These are phyloP conservation scores for Fraxinus dipetala DNA, from an alignment of 305 asterid genomes.

Conservation along the genomic window DNA sequence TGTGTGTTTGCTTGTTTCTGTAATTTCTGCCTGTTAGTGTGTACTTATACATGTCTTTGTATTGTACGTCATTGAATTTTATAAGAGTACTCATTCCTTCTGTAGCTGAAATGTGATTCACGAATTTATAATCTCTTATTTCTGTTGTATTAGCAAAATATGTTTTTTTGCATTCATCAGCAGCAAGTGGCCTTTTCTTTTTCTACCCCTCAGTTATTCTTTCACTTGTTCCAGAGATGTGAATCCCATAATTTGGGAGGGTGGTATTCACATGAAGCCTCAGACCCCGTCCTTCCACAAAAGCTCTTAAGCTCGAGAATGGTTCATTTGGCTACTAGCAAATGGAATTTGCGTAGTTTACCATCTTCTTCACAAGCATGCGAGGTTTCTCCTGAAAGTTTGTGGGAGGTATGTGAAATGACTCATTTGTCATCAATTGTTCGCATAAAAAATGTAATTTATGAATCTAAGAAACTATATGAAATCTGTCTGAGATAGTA, in stretches of 20 bases:
- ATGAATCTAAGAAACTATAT: constrained; percentile 2
- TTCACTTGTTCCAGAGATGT: constrained; percentile 50
- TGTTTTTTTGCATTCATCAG: background rate
- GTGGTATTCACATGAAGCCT: constrained; percentile 32
- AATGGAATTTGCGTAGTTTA: constrained; percentile 57
- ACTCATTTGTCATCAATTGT: constrained; percentile 1
- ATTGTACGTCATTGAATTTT: background rate
- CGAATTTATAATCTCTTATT: background rate
- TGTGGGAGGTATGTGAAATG: constrained; percentile 73
- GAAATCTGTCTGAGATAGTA: background rate
- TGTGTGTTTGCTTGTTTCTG: background rate
- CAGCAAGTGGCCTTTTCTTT: background rate
- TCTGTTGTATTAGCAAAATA: background rate
- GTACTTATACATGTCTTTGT: background rate
- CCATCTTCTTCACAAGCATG: constrained; percentile 42
- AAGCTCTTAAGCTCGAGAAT: constrained; percentile 33
- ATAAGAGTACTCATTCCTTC: background rate
- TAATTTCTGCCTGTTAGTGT: background rate
- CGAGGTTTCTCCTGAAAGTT: constrained; percentile 66
- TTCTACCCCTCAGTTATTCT: constrained; percentile 11
- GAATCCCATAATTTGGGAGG: constrained; percentile 44
- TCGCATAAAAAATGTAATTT: background rate
- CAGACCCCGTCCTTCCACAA: constrained; percentile 26
- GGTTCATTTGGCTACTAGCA: constrained; percentile 33
- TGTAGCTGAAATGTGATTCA: background rate